Conservation (phyloP, 2,329 filamentous ascomycete genomes). For the Fusarium sambucinum region DNA sequence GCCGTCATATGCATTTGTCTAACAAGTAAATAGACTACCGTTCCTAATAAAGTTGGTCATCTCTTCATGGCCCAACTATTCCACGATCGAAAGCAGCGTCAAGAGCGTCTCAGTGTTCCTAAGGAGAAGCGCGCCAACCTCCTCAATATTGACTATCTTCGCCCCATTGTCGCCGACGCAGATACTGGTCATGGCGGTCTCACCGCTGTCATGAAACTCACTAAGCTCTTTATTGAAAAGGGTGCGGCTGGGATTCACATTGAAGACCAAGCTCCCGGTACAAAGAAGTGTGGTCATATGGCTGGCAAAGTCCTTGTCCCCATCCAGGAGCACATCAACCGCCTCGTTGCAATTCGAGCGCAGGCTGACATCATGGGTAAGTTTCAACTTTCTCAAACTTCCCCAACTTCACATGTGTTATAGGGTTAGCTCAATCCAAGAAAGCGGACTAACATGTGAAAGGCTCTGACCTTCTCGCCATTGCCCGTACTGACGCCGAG, state of each 20-base stretch:
- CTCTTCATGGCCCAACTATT: constrained; percentile 99
- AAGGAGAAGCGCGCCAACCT: constrained; percentile 78
- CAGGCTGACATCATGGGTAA: constrained; percentile 98
- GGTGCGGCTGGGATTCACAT: constrained; percentile 98
- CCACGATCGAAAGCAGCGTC: constrained; percentile 98
- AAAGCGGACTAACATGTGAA: constrained; percentile 40
- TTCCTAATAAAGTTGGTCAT: constrained; percentile 97
- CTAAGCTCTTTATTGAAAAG: constrained; percentile 96
- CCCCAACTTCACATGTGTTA: constrained; percentile 31
- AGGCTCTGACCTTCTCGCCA: constrained; percentile 86
- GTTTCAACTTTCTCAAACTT: constrained; percentile 32
- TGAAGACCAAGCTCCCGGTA: constrained; percentile 97
- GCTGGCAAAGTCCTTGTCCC: constrained; percentile 97
- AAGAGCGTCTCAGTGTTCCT: constrained; percentile 86
- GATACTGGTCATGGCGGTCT: constrained; percentile 97
- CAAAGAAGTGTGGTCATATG: constrained; percentile 99
- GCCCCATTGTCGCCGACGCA: constrained; percentile 95
- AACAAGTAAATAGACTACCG: constrained; percentile 79
- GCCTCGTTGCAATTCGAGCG: constrained; percentile 93
- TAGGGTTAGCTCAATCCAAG: not conserved
- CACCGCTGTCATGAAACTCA: constrained; percentile 99
- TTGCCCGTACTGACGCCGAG: constrained; percentile 97
- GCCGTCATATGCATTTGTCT: constrained; percentile 3
- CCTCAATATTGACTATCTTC: constrained; percentile 90
- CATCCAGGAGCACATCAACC: constrained; percentile 97